Evolutionary conservation across 106 monocot species (phyloP).

Genomic region (Alisma plantagoaquatica): DNA sequence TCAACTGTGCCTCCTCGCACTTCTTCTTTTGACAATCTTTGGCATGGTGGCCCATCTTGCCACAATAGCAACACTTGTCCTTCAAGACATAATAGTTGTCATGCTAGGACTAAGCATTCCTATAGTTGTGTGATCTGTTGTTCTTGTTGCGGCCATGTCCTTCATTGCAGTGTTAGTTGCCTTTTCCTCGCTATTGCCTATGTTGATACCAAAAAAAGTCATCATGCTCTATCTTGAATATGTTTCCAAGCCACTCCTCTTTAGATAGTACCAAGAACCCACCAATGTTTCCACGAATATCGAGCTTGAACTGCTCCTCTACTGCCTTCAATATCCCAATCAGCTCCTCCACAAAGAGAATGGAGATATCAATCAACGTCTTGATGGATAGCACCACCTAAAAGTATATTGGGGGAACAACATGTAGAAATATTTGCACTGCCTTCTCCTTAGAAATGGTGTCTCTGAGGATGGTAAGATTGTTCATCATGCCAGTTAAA

Average conservation of each 20-base stretch:
- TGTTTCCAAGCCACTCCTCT: constrained; percentile 6
- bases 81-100: too few relatives aligned
- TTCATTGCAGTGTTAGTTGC: not conserved
- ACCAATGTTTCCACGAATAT: not conserved
- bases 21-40: not conserved
- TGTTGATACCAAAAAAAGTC: too few relatives aligned
- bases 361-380: constrained; percentile 3
- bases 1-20: too few relatives aligned
- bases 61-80: constrained; percentile 7
- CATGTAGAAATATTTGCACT: constrained; percentile 5
- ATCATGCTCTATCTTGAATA: constrained; percentile 3
- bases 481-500: constrained; percentile 6
- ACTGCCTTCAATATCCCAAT: not conserved
- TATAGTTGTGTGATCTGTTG: not conserved
- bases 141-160: not conserved
- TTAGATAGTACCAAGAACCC: not conserved
- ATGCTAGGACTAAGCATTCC: too few relatives aligned
- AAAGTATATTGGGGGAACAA: not conserved
- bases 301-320: not conserved
- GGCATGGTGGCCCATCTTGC: constrained; percentile 7
- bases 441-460: constrained; percentile 1
- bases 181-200: not conserved
- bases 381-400: constrained; percentile 4
- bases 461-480: constrained; percentile 9
- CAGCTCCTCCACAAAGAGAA: not conserved